Percentiles rank a stretch among this genome's conserved stretches.
Evolutionary conservation across 768 basidiomycete species (phyloP).

Genomic region (Kwoniella europaea): DNA sequence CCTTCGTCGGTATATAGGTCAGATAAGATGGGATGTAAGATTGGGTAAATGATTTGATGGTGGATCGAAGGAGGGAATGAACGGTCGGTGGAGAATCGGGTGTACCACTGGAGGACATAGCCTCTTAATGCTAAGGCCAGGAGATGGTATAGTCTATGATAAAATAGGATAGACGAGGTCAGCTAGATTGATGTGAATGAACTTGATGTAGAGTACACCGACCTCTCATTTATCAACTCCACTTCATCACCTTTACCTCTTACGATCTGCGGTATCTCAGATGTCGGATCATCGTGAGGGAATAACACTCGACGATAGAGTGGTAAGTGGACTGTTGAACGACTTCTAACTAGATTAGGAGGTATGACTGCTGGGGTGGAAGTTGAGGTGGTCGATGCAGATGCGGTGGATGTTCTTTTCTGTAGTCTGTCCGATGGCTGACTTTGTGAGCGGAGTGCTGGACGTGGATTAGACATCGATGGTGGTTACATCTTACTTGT

Average conservation of each 20-base stretch:
- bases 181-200: no score
- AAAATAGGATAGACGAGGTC: no score
- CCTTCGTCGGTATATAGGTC: slow-evolving; percentile 25
- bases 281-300: slow-evolving; percentile 29
- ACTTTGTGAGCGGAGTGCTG: not conserved
- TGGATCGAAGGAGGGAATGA: slow-evolving; percentile 41
- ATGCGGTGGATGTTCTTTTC: not conserved
- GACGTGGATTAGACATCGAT: not conserved
- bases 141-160: slow-evolving; percentile 29
- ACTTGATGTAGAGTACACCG: no score
- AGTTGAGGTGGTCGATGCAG: not conserved
- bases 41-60: slow-evolving; percentile 29
- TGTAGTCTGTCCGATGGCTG: not conserved
- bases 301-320: slow-evolving; percentile 45
- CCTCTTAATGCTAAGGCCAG: slow-evolving; percentile 43
- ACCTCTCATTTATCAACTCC: slow-evolving; percentile 47
- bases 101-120: slow-evolving; percentile 51
- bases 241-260: not conserved
- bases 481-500: not conserved
- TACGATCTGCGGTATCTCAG: slow-evolving; percentile 29
- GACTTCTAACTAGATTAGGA: slow-evolving; percentile 5
- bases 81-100: slow-evolving; percentile 41
- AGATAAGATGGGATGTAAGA: slow-evolving; percentile 37
- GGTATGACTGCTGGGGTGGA: not conserved
- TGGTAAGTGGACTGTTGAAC: slow-evolving; percentile 41